Base-by-base conservation (phyloP, 2,329 filamentous ascomycete genomes). In the Didymella pinodella region DNA sequence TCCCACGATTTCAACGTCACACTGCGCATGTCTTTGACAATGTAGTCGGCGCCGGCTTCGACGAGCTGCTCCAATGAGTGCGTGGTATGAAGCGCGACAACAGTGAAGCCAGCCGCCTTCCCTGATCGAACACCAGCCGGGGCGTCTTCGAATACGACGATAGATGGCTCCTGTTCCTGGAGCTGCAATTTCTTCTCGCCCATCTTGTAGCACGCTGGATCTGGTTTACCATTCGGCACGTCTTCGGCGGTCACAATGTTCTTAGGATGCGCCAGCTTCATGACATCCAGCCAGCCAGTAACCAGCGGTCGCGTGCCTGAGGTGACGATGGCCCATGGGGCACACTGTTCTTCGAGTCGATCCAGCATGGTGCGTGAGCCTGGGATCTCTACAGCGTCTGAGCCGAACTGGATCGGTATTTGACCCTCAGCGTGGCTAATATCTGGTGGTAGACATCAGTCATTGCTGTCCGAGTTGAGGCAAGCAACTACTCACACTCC, bases 131-230 rank as follows among this genome's bases (percentile, higher is more conserved):
- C 91, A 5, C 93, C 93, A 7, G 92, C 91, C 5, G 93, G 93
- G 55, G 91, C 91, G 79, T 97, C 93, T 79, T 97, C 93, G 36
- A 97, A 80, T 48, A 97, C 93, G 54, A 97, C 81, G 43, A 94
- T 83, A 11, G 71, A 66, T 26, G 70, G 63, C 14, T 74, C 72
- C 32, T 80, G 81, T 20, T 82, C 74, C 5, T 68, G 48, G 11
- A 83, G 65, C 2, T 75, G 73, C 20, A 83, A 71, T 56, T 78
- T 76, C 60, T 74, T 65, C 43, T 71, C 73, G 4, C 81, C 82
- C 34, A 82, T 69, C 40, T 72, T 67, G 66, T 84, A 84, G 66
- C 81, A 82, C 28, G 77, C 78, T 11, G 82, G 82, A 66, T 83
- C 80, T 41, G 82, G 82, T 64, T 84, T 84, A 43, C 82, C 82